Percentiles rank a stretch among this genome's conserved stretches.
These are phyloP conservation scores for Spirogloea muscicola DNA, from an alignment of 139 green algal species.

Conservation along the genomic window DNA sequence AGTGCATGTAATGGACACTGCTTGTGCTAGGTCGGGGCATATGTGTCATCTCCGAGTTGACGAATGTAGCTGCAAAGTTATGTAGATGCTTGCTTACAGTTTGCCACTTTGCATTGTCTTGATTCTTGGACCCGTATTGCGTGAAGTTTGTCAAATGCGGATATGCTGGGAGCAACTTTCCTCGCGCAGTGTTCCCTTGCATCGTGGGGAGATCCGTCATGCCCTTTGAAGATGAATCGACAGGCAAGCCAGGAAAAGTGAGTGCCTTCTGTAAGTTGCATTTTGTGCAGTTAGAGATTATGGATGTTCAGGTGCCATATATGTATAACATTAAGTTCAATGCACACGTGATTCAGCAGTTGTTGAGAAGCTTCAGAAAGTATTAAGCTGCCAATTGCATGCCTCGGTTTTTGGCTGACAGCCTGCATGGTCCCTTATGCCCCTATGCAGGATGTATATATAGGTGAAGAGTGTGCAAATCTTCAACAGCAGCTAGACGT, in stretches of 20 bases:
- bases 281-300: no score
- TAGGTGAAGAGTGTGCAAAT: conserved; percentile 55
- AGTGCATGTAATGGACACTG: not conserved
- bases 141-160: conserved; percentile 67
- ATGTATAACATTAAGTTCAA: not conserved
- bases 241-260: no score
- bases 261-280: no score
- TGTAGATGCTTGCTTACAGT: not conserved
- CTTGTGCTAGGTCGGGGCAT: no score
- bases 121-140: no score
- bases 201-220: conserved; percentile 50
- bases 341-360: not conserved
- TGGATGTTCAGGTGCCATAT: no score
- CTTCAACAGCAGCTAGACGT: conserved; percentile 60
- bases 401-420: not conserved
- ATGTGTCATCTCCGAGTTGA: not conserved
- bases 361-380: no score
- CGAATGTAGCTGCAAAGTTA: not conserved
- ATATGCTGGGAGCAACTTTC: conserved; percentile 66
- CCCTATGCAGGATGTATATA: conserved; percentile 45
- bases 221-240: conserved; percentile 50
- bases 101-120: no score
- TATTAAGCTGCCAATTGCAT: no score
- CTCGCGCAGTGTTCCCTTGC: conserved; percentile 59
- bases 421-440: not conserved